A percentile compares a stretch with the other conserved stretches of the same genome.
These are phyloP conservation scores for Basipetospora chlamydospora DNA, from an alignment of 2,329 filamentous ascomycete species.

Conservation along the genomic window DNA sequence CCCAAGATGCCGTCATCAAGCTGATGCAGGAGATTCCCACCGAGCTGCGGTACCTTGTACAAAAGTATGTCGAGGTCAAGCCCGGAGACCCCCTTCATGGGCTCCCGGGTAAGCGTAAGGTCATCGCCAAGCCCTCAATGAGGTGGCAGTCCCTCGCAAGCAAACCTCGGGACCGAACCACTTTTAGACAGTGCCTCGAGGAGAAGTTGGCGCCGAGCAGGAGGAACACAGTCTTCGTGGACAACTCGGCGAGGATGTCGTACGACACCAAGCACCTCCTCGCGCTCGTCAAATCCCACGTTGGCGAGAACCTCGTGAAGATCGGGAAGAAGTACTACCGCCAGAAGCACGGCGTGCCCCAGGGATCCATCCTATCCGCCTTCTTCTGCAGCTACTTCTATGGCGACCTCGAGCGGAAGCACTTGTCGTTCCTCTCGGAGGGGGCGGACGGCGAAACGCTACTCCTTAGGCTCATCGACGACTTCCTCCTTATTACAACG, in stretches of 20 bases:
- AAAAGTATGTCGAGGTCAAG: constrained; percentile 60
- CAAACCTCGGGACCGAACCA: constrained; percentile 22
- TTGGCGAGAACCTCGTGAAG: constrained; percentile 74
- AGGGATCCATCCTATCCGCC: constrained; percentile 79
- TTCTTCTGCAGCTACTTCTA: constrained; percentile 94
- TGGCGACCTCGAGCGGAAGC: constrained; percentile 61
- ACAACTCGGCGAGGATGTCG: constrained; percentile 44
- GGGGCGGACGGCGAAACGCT: constrained; percentile 26
- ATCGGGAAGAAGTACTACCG: constrained; percentile 80
- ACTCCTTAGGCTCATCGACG: constrained; percentile 74
- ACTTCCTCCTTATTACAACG: constrained; percentile 79
- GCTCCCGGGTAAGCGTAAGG: too few relatives aligned
- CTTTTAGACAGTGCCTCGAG: constrained; percentile 31
- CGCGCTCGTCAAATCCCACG: constrained; percentile 59
- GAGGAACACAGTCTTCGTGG: constrained; percentile 63
- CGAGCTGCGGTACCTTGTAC: constrained; percentile 51
- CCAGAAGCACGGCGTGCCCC: constrained; percentile 80
- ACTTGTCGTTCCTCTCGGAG: constrained; percentile 50
- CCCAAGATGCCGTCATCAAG: constrained; percentile 57
- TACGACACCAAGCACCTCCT: constrained; percentile 48
- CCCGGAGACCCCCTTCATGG: constrained; percentile 25
- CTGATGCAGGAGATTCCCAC: constrained; percentile 46
- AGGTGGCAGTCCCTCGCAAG: constrained; percentile 40
- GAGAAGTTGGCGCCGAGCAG: constrained; percentile 25
- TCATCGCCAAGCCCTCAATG: constrained; percentile 23